Percentiles rank a stretch among this genome's conserved stretches.
Evolutionary conservation across 805 yeast species (phyloP).

Genomic region (Alloascoidea africana): DNA sequence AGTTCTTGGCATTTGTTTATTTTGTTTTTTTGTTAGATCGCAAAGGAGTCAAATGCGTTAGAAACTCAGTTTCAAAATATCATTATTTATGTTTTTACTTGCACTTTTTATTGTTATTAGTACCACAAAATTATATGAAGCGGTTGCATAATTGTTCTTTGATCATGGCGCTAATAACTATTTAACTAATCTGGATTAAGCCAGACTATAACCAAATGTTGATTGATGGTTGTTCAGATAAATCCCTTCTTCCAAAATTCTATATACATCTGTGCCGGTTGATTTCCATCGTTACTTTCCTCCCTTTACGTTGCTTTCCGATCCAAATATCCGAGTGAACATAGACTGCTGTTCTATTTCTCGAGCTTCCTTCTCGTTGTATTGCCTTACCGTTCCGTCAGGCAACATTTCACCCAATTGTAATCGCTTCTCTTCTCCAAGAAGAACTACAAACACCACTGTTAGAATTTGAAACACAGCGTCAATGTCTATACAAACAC

Average conservation of each 20-base stretch:
- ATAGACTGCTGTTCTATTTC: constrained; percentile 22
- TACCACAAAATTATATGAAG: too few relatives aligned
- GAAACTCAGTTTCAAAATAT: too few relatives aligned
- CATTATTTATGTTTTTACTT: too few relatives aligned
- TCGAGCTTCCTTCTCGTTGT: constrained; percentile 25
- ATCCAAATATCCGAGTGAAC: constrained; percentile 28
- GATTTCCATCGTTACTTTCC: neutral
- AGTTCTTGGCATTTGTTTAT: too few relatives aligned
- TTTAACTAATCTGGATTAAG: too few relatives aligned
- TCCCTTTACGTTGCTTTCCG: too few relatives aligned
- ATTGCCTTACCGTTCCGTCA: constrained; percentile 29
- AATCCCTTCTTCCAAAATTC: neutral
- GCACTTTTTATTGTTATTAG: too few relatives aligned
- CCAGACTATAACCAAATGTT: neutral
- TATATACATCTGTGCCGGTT: neutral
- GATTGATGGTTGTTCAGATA: neutral
- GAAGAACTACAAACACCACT: constrained; percentile 14
- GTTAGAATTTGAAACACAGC: constrained; percentile 2
- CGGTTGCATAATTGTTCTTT: too few relatives aligned
- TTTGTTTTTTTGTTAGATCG: too few relatives aligned
- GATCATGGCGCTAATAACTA: too few relatives aligned
- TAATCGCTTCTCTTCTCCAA: constrained; percentile 25
- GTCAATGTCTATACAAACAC: constrained; percentile 1
- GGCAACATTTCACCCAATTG: constrained; percentile 30
- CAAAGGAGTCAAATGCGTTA: too few relatives aligned